Percentiles rank a stretch among this genome's conserved stretches.
Evolutionary conservation across 1,139 yeast species (phyloP).

Genomic region (Saccharomyces pastorianus): DNA sequence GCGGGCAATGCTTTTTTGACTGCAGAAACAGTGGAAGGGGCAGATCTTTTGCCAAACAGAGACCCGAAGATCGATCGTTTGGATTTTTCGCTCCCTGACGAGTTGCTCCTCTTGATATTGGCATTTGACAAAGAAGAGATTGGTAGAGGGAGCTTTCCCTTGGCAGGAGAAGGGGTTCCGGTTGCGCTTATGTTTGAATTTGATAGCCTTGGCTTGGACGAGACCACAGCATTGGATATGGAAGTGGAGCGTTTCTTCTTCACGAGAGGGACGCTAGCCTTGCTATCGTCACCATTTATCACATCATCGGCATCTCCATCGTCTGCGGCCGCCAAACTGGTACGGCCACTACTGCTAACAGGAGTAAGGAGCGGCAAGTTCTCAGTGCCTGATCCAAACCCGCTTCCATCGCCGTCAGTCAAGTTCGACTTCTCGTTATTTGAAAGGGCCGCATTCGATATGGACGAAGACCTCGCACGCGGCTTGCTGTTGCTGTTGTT

Average conservation of each 20-base stretch:
- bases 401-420: background rate
- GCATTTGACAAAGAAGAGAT: conserved; percentile 6
- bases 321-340: background rate
- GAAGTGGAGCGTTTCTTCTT: conserved; percentile 4
- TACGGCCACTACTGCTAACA: background rate
- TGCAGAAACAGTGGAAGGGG: conserved; percentile 3
- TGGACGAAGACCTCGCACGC: conserved; percentile 7
- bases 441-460: conserved; percentile 9
- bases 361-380: background rate
- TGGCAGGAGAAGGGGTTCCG: background rate
- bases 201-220: background rate
- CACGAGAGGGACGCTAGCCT: background rate
- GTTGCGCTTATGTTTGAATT: background rate
- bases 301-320: background rate
- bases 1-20: background rate
- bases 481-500: background rate
- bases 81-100: conserved; percentile 10
- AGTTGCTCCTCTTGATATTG: conserved; percentile 10
- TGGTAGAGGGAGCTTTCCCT: conserved; percentile 6
- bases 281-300: background rate
- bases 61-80: conserved; percentile 24
- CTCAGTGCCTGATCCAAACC: background rate
- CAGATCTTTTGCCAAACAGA: conserved; percentile 18
- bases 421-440: background rate
- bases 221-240: background rate